Evolutionary conservation across 2,329 filamentous ascomycete species (phyloP).

Genomic region (Exophiala xenobiotica): DNA sequence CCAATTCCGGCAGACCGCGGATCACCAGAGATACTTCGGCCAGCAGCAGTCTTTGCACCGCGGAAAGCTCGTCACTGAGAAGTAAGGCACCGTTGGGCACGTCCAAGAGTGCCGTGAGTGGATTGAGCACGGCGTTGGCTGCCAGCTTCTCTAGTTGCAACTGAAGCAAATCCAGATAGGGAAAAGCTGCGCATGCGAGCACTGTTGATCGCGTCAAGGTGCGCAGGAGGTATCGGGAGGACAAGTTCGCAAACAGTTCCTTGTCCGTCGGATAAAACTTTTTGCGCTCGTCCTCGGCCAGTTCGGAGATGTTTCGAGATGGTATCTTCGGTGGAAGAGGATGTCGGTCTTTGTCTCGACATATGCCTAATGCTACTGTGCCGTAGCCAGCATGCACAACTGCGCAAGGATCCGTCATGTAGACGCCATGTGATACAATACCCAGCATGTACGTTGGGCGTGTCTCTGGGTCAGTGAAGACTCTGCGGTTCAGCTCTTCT

Average conservation of each 20-base stretch:
- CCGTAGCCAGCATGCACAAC: constrained; percentile 60
- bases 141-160: constrained; percentile 76
- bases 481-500: constrained; percentile 69
- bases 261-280: constrained; percentile 25
- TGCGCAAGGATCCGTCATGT: constrained; percentile 50
- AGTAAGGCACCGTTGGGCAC: constrained; percentile 70
- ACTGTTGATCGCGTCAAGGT: constrained; percentile 62
- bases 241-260: constrained; percentile 31
- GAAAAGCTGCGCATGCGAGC: constrained; percentile 60
- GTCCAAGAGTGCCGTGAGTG: constrained; percentile 76
- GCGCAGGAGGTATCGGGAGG: constrained; percentile 61
- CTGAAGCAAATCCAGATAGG: constrained; percentile 62
- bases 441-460: constrained; percentile 78
- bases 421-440: constrained; percentile 60
- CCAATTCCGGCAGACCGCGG: constrained; percentile 70
- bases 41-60: constrained; percentile 69
- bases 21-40: constrained; percentile 74
- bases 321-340: constrained; percentile 20
- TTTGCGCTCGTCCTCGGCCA: constrained; percentile 28
- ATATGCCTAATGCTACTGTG: constrained; percentile 56
- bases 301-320: constrained; percentile 19
- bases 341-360: constrained; percentile 39
- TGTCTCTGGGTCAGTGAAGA: constrained; percentile 66
- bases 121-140: constrained; percentile 73
- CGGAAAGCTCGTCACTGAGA: constrained; percentile 63